phyloP scores from a whole-genome alignment of 2,329 filamentous ascomycete genomes.

The Clonostachys solani region DNA sequence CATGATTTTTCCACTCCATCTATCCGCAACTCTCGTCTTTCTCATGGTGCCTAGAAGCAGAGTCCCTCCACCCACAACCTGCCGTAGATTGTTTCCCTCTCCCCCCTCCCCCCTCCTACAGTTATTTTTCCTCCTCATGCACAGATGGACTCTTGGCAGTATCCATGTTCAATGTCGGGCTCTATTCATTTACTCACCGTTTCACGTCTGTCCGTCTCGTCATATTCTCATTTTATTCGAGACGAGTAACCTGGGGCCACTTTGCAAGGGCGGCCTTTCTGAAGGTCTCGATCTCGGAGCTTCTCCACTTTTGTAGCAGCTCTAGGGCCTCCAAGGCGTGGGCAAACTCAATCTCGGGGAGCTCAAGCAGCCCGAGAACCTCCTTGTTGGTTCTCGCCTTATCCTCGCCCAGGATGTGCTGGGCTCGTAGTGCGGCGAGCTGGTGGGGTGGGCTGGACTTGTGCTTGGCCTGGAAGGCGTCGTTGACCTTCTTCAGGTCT shows the following conservation, averaged over 20 bases:
- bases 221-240: conserved; percentile 14
- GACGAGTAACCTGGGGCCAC: conserved; percentile 45
- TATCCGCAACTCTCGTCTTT: too few relatives aligned
- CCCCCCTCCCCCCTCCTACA: conserved; percentile 8
- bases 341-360: conserved; percentile 43
- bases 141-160: background rate
- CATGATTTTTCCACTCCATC: too few relatives aligned
- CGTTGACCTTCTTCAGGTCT: conserved; percentile 61
- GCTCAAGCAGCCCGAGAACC: conserved; percentile 52
- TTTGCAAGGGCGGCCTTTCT: conserved; percentile 41
- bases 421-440: conserved; percentile 58
- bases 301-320: conserved; percentile 43
- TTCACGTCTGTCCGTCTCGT: conserved; percentile 9
- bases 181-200: background rate
- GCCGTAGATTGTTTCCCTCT: too few relatives aligned
- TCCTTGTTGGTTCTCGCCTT: conserved; percentile 55
- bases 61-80: too few relatives aligned
- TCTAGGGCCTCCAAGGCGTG: conserved; percentile 46
- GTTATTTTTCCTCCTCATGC: background rate
- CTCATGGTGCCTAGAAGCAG: too few relatives aligned
- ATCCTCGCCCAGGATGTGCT: conserved; percentile 54
- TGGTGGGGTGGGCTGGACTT: conserved; percentile 57
- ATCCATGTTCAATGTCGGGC: background rate
- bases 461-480: conserved; percentile 60
- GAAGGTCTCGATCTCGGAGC: conserved; percentile 40